Base-by-base conservation (phyloP, 2,329 filamentous ascomycete genomes). In the Talaromyces rugulosus region DNA sequence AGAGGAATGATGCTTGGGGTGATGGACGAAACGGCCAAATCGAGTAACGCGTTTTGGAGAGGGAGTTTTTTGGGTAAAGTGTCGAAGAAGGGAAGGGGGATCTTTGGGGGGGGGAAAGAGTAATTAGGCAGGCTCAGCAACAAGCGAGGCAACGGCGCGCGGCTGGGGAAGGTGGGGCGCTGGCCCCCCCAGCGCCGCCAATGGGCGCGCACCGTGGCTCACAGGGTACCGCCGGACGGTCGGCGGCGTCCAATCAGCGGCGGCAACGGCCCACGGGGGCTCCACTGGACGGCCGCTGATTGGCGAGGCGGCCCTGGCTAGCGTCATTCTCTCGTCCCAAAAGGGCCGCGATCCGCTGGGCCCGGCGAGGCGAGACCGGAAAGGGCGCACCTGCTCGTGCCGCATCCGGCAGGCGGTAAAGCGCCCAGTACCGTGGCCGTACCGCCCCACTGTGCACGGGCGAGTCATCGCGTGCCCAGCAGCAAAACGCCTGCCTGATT, bases 11-110 rank as follows among this genome's bases (percentile, higher is more conserved):
- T 74, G 73, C 72, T 74, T 74, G 69, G 68, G 69, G 71, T 70
- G 70, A 70, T 73, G 72, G 69, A 68, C 47, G 72, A 70, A 71
- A 71, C 73, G 74, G 75, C 76, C 76, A 73, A 78, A 78, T 78
- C 75, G 75, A 78, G 76, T 78, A 78, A 78, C 75, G 76, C 75
- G 75, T 77, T 77, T 75, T 71, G 72, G 72, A 73, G 71, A 57
- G 62, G 61, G 61, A 69, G 73, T 76, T 73, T 75, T 76, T 76
- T 76, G 73, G 74, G 71, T 74, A 71, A 72, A 68, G 70, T 70
- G 68, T 67, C 61, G 64, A 66, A 66, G 65, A 62, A 64, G 59
- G 56, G 59, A 65, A 65, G 58, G 62, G 62, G 60, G 59, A 58
- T 62, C 62, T 63, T 50, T 51, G 64, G 62, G 63, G 61, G 64